Evolutionary conservation across 1,284 basidiomycete genomes (phyloP).

Genomic region (Malassezia obtusa): DNA sequence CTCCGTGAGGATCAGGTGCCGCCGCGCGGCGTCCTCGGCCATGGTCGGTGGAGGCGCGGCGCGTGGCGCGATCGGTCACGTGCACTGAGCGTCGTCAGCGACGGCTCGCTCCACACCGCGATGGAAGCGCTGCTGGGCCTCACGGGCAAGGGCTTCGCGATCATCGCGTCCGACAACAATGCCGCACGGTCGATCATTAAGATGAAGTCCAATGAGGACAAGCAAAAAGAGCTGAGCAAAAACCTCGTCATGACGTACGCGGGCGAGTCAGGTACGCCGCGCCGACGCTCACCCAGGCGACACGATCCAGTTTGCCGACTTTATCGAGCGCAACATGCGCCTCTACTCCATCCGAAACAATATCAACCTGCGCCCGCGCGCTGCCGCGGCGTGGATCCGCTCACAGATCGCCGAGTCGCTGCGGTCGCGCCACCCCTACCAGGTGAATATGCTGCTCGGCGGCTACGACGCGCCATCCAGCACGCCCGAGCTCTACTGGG

Average conservation of each 20-base stretch:
- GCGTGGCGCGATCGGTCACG: conserved; percentile 11
- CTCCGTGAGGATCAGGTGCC: conserved; percentile 37
- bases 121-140: conserved; percentile 54
- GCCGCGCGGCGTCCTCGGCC: conserved; percentile 11
- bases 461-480: conserved; percentile 67
- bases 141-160: conserved; percentile 46
- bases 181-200: conserved; percentile 84
- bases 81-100: conserved; percentile 18
- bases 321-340: conserved; percentile 84
- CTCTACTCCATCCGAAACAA: conserved; percentile 81
- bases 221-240: conserved; percentile 81
- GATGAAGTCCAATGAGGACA: conserved; percentile 96
- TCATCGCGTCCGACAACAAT: conserved; percentile 71
- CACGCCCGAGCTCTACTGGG: conserved; percentile 74
- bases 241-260: conserved; percentile 91
- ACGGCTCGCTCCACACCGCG: conserved; percentile 8
- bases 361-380: conserved; percentile 74
- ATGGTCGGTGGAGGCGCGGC: conserved; percentile 1
- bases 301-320: conserved; percentile 94
- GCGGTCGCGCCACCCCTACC: conserved; percentile 75
- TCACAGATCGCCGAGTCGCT: conserved; percentile 77
- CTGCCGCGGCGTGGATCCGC: conserved; percentile 89
- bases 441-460: conserved; percentile 83
- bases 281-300: conserved; percentile 56
- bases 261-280: conserved; percentile 60